A percentile compares a stretch with the other conserved stretches of the same genome.
Conservation (phyloP, 2,329 filamentous ascomycete species). For the Hypocreales sp. region DNA sequence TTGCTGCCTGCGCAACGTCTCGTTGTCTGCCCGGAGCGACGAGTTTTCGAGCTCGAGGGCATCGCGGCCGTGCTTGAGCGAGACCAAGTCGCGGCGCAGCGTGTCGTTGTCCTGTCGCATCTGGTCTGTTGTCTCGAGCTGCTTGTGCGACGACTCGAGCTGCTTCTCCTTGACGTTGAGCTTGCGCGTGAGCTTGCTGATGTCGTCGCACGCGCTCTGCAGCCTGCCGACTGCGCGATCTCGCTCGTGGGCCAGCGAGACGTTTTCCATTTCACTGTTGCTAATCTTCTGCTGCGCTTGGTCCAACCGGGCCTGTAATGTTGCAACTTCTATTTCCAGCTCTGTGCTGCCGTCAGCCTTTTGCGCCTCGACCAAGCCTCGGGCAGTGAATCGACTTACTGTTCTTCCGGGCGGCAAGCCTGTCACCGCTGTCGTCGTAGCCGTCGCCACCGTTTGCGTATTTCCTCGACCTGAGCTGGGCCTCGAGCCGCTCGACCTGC, state of each 20-base stretch:
- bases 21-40: slow-evolving; percentile 23
- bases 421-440: slow-evolving; percentile 27
- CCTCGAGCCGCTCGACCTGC: slow-evolving; percentile 33
- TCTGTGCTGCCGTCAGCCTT: slow-evolving; percentile 20
- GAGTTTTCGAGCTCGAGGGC: slow-evolving; percentile 24
- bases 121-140: slow-evolving; percentile 24
- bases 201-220: slow-evolving; percentile 42
- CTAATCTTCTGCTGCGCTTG: slow-evolving; percentile 46
- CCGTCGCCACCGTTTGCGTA: slow-evolving; percentile 21
- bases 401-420: slow-evolving; percentile 35
- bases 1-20: slow-evolving; percentile 19
- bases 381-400: slow-evolving; percentile 28
- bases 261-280: slow-evolving; percentile 46
- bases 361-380: too few relatives aligned
- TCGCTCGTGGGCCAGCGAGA: slow-evolving; percentile 46
- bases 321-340: slow-evolving; percentile 42
- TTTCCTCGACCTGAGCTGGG: slow-evolving; percentile 30
- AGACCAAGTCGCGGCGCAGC: slow-evolving; percentile 24
- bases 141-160: slow-evolving; percentile 24
- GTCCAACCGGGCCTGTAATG: slow-evolving; percentile 45
- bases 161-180: slow-evolving; percentile 25
- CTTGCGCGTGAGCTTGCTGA: slow-evolving; percentile 31
- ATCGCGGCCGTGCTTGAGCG: slow-evolving; percentile 21
- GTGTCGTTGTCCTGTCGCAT: slow-evolving; percentile 21
- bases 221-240: slow-evolving; percentile 49